phyloP scores from a whole-genome alignment of 2,329 filamentous ascomycete genomes.

The Didymella exigua region DNA sequence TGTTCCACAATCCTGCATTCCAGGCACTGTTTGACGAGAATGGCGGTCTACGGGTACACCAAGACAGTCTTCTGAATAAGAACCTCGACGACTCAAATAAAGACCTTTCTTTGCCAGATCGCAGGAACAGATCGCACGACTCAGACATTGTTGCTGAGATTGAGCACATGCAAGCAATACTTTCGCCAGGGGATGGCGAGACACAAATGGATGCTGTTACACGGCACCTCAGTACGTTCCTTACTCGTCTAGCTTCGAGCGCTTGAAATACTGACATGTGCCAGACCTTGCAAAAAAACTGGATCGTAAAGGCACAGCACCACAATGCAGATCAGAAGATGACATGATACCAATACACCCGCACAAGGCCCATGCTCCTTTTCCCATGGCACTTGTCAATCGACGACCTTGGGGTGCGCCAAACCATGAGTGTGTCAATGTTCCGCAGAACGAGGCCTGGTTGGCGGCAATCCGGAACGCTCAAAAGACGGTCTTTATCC shows the following conservation, averaged over 20 bases:
- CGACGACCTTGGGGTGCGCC: constrained; percentile 69
- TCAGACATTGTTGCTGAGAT: constrained; percentile 65
- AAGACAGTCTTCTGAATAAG: not conserved
- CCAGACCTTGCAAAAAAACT: constrained; percentile 51
- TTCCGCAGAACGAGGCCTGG: constrained; percentile 78
- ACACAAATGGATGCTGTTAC: constrained; percentile 64
- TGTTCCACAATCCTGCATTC: constrained; percentile 3
- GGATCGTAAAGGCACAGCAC: constrained; percentile 59
- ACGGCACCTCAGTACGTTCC: constrained; percentile 63
- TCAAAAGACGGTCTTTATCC: constrained; percentile 70
- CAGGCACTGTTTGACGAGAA: constrained; percentile 1
- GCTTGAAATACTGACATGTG: not conserved
- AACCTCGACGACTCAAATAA: not conserved
- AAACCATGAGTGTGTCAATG: constrained; percentile 64
- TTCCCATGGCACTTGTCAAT: constrained; percentile 75
- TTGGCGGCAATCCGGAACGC: constrained; percentile 72
- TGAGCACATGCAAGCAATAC: constrained; percentile 62
- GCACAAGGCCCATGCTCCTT: constrained; percentile 58
- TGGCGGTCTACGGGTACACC: not conserved
- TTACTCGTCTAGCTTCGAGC: not conserved
- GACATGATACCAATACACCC: constrained; percentile 72
- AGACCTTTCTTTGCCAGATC: not conserved
- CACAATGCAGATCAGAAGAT: constrained; percentile 58
- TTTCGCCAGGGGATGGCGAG: constrained; percentile 59
- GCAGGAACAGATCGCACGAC: constrained; percentile 54